Base-by-base conservation (phyloP, 257 asterid genomes). In the Solanum bulbocastanum region DNA sequence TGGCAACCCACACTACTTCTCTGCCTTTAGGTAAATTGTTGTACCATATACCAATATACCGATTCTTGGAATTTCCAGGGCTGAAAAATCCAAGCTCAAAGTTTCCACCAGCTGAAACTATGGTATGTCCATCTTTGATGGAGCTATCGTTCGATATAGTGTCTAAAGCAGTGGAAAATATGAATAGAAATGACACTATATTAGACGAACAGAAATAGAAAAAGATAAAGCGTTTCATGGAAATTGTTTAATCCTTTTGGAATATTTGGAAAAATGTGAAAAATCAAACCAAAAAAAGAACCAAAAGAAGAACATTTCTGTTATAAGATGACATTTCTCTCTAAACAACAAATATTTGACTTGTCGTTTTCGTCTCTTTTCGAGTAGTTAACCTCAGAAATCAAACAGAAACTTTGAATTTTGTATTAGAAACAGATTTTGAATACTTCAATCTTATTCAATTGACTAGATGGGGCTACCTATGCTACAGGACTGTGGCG, bases 1-100 rank as follows among this genome's bases (percentile, higher is more conserved):
- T 90, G 56, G 91, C 91, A 15, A 90, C 90, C 91, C 91, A 90
- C 39, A 88, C 91, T 10, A 74, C 84, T 14, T 62, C 76, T 74
- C 20, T 56, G 58, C 32, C 49, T 8, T 76, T 40, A 23, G 81
- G 52, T 22, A 33, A 12, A 5, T 56, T 36, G 35, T 87, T 87
- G 88, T 58, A 87, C 88, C 88, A 87, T 56, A 87, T 60, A 15
- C 85, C 86, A 7, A 87, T 40, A 75, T 32, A 87, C n/a, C 52
- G 82, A n/a, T 83, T 83, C n/a, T 18, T 46, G 84, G 89, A 35
- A 56, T 27, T 71, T 69, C 87, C 89, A 36, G 75, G 75, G 58
- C 84, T 49, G 65, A 83, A 87, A 58, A 87, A 83, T 25, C 89
- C 89, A 72, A 87, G 84, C 73, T 87, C 87, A 66, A 68, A 87